Evolutionary conservation across 2,329 filamentous ascomycete genomes (phyloP).

Genomic region (Colletotrichum sp.): DNA sequence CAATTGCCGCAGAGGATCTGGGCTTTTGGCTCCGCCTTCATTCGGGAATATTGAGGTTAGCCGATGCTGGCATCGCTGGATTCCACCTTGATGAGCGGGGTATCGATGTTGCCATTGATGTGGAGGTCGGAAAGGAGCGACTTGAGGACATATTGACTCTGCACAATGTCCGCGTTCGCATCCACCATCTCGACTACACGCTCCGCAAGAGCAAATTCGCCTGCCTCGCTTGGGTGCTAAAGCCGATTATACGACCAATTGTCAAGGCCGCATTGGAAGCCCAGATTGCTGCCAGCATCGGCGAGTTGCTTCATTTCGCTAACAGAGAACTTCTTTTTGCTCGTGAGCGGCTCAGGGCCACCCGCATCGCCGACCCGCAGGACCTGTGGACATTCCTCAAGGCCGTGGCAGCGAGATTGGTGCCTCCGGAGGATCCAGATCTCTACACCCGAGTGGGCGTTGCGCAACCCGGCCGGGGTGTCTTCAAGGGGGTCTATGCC

Average conservation of each 20-base stretch:
- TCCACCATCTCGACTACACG: constrained; percentile 86
- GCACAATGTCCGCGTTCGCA: constrained; percentile 75
- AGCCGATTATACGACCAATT: constrained; percentile 82
- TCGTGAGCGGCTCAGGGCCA: constrained; percentile 83
- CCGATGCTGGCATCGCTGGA: constrained; percentile 83
- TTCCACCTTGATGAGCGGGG: constrained; percentile 87
- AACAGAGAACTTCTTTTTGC: constrained; percentile 90
- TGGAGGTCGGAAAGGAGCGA: constrained; percentile 80
- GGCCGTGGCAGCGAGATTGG: constrained; percentile 78
- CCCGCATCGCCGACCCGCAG: constrained; percentile 79
- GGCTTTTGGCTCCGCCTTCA: constrained; percentile 90
- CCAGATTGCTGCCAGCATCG: constrained; percentile 75
- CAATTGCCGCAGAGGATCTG: constrained; percentile 82
- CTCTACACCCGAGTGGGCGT: constrained; percentile 77
- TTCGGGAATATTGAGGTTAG: constrained; percentile 74
- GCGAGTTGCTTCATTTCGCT: constrained; percentile 70
- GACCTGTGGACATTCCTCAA: constrained; percentile 83
- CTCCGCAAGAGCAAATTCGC: constrained; percentile 77
- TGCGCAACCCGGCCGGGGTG: constrained; percentile 53
- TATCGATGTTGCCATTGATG: constrained; percentile 83
- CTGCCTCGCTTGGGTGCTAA: constrained; percentile 81
- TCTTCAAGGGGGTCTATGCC: constrained; percentile 86
- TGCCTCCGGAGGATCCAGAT: constrained; percentile 76
- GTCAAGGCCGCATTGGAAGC: constrained; percentile 80
- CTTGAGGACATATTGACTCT: constrained; percentile 84